A percentile compares a stretch with the other conserved stretches of the same genome.
Evolutionary conservation across 2,329 filamentous ascomycete genomes (phyloP).

Genomic region (Verticillium nonalfalfae): DNA sequence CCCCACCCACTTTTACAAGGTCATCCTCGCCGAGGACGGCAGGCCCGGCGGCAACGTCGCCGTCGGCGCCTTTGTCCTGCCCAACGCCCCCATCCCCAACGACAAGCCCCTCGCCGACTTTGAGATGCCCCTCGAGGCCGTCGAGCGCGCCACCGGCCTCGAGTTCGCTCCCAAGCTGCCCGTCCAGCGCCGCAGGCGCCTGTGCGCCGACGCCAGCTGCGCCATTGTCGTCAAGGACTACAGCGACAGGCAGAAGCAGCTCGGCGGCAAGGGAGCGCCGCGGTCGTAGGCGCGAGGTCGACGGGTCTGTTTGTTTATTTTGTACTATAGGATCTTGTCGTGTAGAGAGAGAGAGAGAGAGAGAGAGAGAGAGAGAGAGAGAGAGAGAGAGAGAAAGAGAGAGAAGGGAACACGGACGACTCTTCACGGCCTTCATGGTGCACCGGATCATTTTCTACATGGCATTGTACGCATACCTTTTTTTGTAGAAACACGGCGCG

Average conservation of each 20-base stretch:
- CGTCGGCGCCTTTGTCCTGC: slow-evolving; percentile 88
- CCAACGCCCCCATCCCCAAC: slow-evolving; percentile 85
- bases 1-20: slow-evolving; percentile 98
- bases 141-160: slow-evolving; percentile 86
- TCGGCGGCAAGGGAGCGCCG: slow-evolving; percentile 29
- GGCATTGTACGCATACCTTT: background rate
- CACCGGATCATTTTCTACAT: background rate
- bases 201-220: slow-evolving; percentile 85
- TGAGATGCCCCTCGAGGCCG: slow-evolving; percentile 86
- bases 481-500: background rate
- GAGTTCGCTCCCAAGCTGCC: slow-evolving; percentile 85
- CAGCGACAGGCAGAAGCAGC: slow-evolving; percentile 53
- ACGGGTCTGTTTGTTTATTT: background rate
- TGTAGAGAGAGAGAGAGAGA: too few relatives aligned
- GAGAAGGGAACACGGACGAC: background rate
- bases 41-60: slow-evolving; percentile 66
- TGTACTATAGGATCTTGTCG: background rate
- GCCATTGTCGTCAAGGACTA: slow-evolving; percentile 79
- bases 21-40: slow-evolving; percentile 91
- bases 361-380: too few relatives aligned
- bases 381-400: background rate
- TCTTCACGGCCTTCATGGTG: background rate
- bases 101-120: slow-evolving; percentile 84
- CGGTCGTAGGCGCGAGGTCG: slow-evolving; percentile 2
- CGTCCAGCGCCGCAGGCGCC: slow-evolving; percentile 61